Conservation (phyloP, 371 early-diverging fungal genomes). For the Mucor piriformis region DNA sequence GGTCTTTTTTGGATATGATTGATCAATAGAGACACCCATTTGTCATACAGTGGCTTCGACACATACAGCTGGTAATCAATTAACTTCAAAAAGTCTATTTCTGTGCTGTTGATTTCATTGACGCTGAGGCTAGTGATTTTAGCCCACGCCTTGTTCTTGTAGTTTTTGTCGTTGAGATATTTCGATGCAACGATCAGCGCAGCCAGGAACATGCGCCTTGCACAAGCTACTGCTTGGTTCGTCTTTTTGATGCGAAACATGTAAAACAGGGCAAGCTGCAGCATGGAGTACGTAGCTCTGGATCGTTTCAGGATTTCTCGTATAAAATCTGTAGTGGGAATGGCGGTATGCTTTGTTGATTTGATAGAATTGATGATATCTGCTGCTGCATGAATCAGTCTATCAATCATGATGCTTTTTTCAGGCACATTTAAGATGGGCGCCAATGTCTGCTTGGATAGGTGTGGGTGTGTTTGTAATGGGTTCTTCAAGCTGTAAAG, state of each 20-base stretch:
- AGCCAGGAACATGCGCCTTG: conserved; percentile 73
- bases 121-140: conserved; percentile 69
- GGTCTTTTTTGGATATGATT: conserved; percentile 26
- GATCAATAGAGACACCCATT: conserved; percentile 65
- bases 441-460: background rate
- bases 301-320: conserved; percentile 75
- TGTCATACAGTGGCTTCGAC: conserved; percentile 59
- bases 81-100: conserved; percentile 66
- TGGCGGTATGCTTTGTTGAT: conserved; percentile 33
- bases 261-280: conserved; percentile 72
- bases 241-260: conserved; percentile 50
- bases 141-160: conserved; percentile 74
- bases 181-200: conserved; percentile 72
- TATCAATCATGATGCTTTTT: conserved; percentile 33
- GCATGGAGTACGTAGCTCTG: conserved; percentile 75
- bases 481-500: conserved; percentile 8
- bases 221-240: conserved; percentile 51
- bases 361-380: conserved; percentile 45
- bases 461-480: background rate
- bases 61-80: conserved; percentile 75
- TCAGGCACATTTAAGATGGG: conserved; percentile 23
- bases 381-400: conserved; percentile 36
- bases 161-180: conserved; percentile 72
- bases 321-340: conserved; percentile 57
- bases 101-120: conserved; percentile 70